Conservation (phyloP, 371 early-diverging fungal species). For the Blakeslea trispora region DNA sequence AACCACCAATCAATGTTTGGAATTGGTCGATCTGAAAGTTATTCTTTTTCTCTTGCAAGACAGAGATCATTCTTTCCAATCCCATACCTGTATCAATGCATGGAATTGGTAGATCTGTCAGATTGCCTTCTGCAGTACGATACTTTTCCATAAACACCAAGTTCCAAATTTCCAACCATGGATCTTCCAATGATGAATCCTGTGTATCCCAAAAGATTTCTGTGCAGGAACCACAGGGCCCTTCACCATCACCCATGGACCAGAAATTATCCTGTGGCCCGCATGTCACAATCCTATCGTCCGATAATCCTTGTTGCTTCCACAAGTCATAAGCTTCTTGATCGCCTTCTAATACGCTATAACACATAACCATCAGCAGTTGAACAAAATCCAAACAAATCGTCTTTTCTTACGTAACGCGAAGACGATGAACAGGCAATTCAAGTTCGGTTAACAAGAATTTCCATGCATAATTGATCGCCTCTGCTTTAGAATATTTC, state of each 20-base stretch:
- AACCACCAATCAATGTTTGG: constrained; percentile 44
- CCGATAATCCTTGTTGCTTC: constrained; percentile 65
- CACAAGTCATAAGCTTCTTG: constrained; percentile 66
- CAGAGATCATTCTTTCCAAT: constrained; percentile 71
- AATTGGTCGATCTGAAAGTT: constrained; percentile 79
- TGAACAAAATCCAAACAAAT: constrained; percentile 1
- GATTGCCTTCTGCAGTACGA: constrained; percentile 54
- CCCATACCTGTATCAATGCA: constrained; percentile 89
- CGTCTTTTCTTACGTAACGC: constrained; percentile 60
- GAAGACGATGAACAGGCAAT: constrained; percentile 60
- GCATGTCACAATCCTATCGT: constrained; percentile 58
- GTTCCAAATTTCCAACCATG: constrained; percentile 85
- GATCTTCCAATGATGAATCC: constrained; percentile 48
- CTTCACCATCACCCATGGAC: constrained; percentile 84
- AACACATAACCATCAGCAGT: neutral
- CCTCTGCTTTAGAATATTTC: constrained; percentile 60
- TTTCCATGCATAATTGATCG: constrained; percentile 70
- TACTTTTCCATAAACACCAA: constrained; percentile 83
- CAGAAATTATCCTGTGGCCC: constrained; percentile 80
- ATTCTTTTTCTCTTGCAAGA: constrained; percentile 62
- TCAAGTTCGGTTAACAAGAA: constrained; percentile 68
- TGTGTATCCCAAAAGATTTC: constrained; percentile 83
- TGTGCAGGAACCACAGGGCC: constrained; percentile 82
- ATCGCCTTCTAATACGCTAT: constrained; percentile 68
- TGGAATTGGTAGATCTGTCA: constrained; percentile 57